These are phyloP conservation scores for Ensete glaucum DNA, from an alignment of 176 grass and related monocot species.

Conservation along the genomic window DNA sequence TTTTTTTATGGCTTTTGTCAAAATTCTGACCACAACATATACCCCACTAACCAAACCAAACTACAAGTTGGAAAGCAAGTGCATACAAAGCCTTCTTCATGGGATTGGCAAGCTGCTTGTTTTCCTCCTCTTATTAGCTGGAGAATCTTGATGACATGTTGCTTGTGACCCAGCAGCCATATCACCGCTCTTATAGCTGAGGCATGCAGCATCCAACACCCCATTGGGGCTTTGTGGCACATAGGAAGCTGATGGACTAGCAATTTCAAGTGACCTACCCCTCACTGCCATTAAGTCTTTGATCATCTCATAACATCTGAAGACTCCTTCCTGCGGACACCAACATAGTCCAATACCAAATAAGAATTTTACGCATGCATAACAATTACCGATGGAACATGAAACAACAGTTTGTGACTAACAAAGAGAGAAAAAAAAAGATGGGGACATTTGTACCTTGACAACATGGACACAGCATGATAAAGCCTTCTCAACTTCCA, in stretches of 20 bases:
- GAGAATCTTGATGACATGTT: slow-evolving; percentile 24
- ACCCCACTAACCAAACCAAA: slow-evolving; percentile 21
- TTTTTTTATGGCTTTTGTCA: slow-evolving; percentile 14
- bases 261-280: slow-evolving; percentile 37
- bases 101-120: slow-evolving; percentile 28
- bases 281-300: slow-evolving; percentile 49
- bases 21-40: slow-evolving; percentile 12
- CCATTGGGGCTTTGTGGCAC: slow-evolving; percentile 77
- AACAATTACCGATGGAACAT: neutral
- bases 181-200: slow-evolving; percentile 56
- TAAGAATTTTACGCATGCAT: neutral
- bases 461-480: slow-evolving; percentile 41
- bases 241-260: slow-evolving; percentile 34
- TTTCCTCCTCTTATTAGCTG: slow-evolving; percentile 69
- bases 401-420: neutral
- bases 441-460: slow-evolving; percentile 47
- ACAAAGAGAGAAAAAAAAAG: neutral
- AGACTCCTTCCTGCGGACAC: slow-evolving; percentile 46
- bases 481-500: slow-evolving; percentile 48
- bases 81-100: neutral
- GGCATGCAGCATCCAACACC: slow-evolving; percentile 78
- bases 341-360: neutral
- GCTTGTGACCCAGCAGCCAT: slow-evolving; percentile 40
- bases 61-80: slow-evolving; percentile 4
- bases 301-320: slow-evolving; percentile 66